Percentiles rank a stretch among this genome's conserved stretches.
Evolutionary conservation across 805 yeast genomes (phyloP).

Genomic region (Kodamaea sagamina): DNA sequence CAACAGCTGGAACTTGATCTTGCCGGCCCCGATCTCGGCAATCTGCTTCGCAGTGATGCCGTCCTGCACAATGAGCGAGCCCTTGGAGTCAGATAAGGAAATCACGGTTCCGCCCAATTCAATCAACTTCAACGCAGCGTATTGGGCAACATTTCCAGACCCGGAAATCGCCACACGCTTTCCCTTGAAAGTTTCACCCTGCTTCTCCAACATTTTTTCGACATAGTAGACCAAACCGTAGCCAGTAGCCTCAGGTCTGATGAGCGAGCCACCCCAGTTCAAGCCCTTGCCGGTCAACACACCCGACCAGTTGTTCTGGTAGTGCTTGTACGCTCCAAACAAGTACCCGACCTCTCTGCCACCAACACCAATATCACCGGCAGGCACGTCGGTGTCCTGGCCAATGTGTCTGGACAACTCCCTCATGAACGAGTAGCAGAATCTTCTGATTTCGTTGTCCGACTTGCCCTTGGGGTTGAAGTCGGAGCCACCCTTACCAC

Average conservation of each 20-base stretch:
- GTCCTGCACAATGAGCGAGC: constrained; percentile 71
- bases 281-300: constrained; percentile 97
- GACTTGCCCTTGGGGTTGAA: constrained; percentile 96
- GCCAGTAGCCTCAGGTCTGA: constrained; percentile 99
- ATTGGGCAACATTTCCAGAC: constrained; percentile 98
- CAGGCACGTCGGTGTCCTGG: constrained; percentile 96
- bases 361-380: constrained; percentile 99
- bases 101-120: constrained; percentile 96
- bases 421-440: constrained; percentile 94
- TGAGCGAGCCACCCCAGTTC: constrained; percentile 98
- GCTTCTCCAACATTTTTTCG: constrained; percentile 95
- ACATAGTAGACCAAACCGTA: constrained; percentile 96
- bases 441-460: constrained; percentile 92
- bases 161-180: constrained; percentile 97
- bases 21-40: constrained; percentile 72
- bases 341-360: constrained; percentile 94
- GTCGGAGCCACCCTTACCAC: constrained; percentile 99
- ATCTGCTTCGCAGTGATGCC: constrained; percentile 88
- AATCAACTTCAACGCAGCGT: constrained; percentile 94
- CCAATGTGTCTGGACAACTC: constrained; percentile 96
- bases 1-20: constrained; percentile 74
- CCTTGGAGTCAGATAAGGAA: constrained; percentile 93
- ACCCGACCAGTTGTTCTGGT: constrained; percentile 94
- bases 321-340: constrained; percentile 94
- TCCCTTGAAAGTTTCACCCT: constrained; percentile 86